Evolutionary conservation across 306 rosid species (phyloP).

Genomic region (Neltuma alba): DNA sequence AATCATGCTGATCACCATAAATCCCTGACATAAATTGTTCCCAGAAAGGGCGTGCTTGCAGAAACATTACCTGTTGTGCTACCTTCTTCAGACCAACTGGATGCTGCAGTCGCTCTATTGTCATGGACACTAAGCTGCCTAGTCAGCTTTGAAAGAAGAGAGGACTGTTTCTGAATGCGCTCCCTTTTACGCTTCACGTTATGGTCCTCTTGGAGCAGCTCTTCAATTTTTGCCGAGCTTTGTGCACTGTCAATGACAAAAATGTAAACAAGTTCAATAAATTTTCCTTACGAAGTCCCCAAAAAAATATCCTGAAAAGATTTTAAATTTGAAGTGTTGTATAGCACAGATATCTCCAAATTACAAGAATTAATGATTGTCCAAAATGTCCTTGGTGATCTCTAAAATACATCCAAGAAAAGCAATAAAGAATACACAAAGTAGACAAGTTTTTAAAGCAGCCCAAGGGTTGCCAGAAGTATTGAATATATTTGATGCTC

Average conservation of each 20-base stretch:
- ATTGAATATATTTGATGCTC: slow-evolving; percentile 2
- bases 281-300: not conserved
- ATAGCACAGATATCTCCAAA: slow-evolving; percentile 22
- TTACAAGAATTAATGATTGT: not conserved
- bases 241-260: slow-evolving; percentile 49
- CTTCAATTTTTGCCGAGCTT: slow-evolving; percentile 59
- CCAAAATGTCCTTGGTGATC: slow-evolving; percentile 11
- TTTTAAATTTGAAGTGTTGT: slow-evolving; percentile 1
- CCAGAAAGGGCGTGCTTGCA: slow-evolving; percentile 15
- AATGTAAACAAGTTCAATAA: slow-evolving; percentile 3
- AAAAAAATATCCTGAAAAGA: slow-evolving; percentile 12
- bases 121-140: slow-evolving; percentile 60
- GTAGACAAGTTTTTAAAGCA: not conserved
- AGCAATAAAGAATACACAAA: slow-evolving; percentile 20
- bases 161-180: slow-evolving; percentile 58
- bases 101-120: slow-evolving; percentile 53
- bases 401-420: slow-evolving; percentile 20
- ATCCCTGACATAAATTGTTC: not conserved
- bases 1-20: not conserved
- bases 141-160: slow-evolving; percentile 58
- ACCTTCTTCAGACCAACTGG: slow-evolving; percentile 54
- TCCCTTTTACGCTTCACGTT: slow-evolving; percentile 55
- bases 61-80: slow-evolving; percentile 44
- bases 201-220: slow-evolving; percentile 56
- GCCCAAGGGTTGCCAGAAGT: slow-evolving; percentile 17